Evolutionary conservation across 306 rosid species (phyloP), one percentile per base, ranked within the genome.

Genomic region (Chamaecrista fasciculata): DNA sequence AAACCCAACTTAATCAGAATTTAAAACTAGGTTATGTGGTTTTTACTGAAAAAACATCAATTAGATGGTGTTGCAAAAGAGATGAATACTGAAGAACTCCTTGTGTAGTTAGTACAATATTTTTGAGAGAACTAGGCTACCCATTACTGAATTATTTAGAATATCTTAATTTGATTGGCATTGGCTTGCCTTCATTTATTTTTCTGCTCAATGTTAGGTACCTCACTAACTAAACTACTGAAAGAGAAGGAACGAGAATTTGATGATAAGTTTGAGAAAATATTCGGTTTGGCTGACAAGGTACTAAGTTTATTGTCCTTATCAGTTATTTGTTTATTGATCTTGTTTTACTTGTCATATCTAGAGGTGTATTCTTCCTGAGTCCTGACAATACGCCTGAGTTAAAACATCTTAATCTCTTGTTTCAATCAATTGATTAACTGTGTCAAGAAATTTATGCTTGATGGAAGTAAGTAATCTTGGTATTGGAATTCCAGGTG

Each of bases 211-310:
- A 72, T 79, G 11, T 72, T 63, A 94, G 99, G 96, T 69, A 47
- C 86, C 67, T 82, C 87, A n/a, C 77, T 94, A 72, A 84, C 99
- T 19, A 69, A 80, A 66, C 87, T 66, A 69, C 82, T 91, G 85
- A 86, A 84, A 63, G 86, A 81, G 74, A 94, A 94, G 81, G 86
- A 88, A 62, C 82, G 72, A 70, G 88, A 88, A 43, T 94, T 88
- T 94, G 96, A 94, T 62, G 62, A 79, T 15, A 85, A 81, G 79
- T 88, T 91, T 73, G 92, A 84, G 85, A 83, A 84, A 67, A 34
- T 46, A 66, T 94, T 94, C 76, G 84, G 79, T 70, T 75, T 86
- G 80, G 80, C 76, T 26, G 79, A 76, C 75, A 85, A 88, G 96
- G 99, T 94, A 83, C 40, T 15, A 44, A 46, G 23, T 53, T 62